Evolutionary conservation across 169 alveolate species (phyloP).

Genomic region (Theileria parva): DNA sequence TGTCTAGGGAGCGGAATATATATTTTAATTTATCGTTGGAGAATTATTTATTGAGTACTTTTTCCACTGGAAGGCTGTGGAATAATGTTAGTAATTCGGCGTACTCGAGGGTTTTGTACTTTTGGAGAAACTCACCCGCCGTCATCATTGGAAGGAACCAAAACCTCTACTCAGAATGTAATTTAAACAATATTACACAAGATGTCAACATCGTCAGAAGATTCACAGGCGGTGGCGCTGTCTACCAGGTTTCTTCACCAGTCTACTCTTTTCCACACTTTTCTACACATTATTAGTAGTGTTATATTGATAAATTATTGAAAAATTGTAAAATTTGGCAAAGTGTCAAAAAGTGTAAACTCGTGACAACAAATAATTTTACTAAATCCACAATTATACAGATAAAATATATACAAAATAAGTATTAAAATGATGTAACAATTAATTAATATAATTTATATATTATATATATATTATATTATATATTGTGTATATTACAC

Average conservation of each 20-base stretch:
- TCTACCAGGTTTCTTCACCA: constrained; percentile 79
- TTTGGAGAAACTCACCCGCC: constrained; percentile 90
- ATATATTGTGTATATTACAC: no score
- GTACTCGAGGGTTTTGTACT: constrained; percentile 82
- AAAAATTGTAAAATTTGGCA: no score
- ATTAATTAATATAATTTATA: no score
- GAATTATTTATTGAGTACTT: constrained; percentile 61
- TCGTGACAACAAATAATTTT: no score
- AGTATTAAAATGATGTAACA: no score
- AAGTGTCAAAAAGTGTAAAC: no score
- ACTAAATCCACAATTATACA: no score
- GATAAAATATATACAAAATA: no score
- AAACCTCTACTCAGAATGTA: constrained; percentile 93
- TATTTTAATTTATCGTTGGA: constrained; percentile 75
- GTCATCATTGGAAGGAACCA: constrained; percentile 92
- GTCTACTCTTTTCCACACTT: no score
- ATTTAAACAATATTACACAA: constrained; percentile 82
- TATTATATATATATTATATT: no score
- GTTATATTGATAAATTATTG: no score
- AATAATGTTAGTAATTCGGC: constrained; percentile 40
- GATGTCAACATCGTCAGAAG: constrained; percentile 87
- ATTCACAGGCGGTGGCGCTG: constrained; percentile 96
- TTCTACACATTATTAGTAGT: no score
- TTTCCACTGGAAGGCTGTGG: constrained; percentile 37
- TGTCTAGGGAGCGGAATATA: constrained; percentile 69